Conservation (phyloP, 371 early-diverging fungal species). For the Syncephalastrum monosporum region DNA sequence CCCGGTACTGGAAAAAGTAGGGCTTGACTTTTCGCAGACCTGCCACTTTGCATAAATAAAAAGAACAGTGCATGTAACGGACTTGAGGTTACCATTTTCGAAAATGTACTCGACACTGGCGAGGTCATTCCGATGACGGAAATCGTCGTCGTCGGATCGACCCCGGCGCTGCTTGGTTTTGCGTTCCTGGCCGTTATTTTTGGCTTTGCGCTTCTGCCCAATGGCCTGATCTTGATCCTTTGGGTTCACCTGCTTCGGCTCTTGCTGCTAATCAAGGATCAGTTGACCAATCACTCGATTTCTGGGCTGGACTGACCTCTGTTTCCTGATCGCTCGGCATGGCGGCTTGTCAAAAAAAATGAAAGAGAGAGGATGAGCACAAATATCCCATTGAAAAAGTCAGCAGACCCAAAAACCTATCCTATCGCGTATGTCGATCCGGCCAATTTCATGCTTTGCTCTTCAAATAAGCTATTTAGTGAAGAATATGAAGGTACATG, state of each 20-base stretch:
- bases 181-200: slow-evolving; percentile 6
- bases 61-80: background rate
- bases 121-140: slow-evolving; percentile 16
- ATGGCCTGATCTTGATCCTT: background rate
- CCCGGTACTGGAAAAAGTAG: slow-evolving; percentile 77
- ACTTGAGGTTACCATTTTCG: slow-evolving; percentile 38
- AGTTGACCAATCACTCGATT: too few species aligned
- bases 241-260: background rate
- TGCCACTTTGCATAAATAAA: slow-evolving; percentile 9
- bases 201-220: slow-evolving; percentile 17
- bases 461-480: too few species aligned
- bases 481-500: too few species aligned
- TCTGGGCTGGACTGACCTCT: too few species aligned
- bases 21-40: slow-evolving; percentile 82
- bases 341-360: too few species aligned
- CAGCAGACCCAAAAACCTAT: too few species aligned
- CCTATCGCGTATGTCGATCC: too few species aligned
- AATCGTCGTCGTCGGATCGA: slow-evolving; percentile 11
- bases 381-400: too few species aligned
- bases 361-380: too few species aligned
- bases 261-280: background rate
- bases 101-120: slow-evolving; percentile 48
- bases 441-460: too few species aligned
- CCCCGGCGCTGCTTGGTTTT: slow-evolving; percentile 6
- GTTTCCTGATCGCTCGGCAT: too few species aligned